Base-by-base conservation (phyloP, 208 protist genomes). In the Angomonas deanei region DNA sequence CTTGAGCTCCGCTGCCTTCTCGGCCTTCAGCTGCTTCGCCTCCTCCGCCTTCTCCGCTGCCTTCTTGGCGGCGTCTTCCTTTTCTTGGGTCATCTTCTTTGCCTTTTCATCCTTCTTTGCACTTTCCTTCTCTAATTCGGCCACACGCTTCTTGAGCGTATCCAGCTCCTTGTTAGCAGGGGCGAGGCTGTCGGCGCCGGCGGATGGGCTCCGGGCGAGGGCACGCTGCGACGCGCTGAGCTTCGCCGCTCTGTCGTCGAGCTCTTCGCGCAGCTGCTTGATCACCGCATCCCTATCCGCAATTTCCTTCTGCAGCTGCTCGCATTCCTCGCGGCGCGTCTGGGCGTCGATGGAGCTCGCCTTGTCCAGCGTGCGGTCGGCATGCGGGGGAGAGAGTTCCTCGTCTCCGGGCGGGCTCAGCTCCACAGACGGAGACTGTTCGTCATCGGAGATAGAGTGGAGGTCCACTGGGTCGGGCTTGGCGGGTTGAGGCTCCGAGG, bases 91-190 rank as follows among this genome's bases (percentile, higher is more conserved):
- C n/a, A n/a, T n/a, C n/a, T n/a, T n/a, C n/a, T n/a, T n/a, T n/a
- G n/a, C n/a, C n/a, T n/a, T n/a, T n/a, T n/a, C n/a, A n/a, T n/a
- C 36, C 23, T 70, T 42, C 27, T 42, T 15, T 24, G 34, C 47
- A 28, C 62, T 39, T 27, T 74, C 39, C 55, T 61, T 63, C 17
- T 49, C 36, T 1, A 73, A 56, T 11, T 64, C 64, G 10, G 32
- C 60, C 11, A 72, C 30, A 1, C 61, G n/a, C 31, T 28, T 61
- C 17, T 48, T 50, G 32, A 68, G 52, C 6, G 19, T 30, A 11
- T 53, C 46, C 28, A 52, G 19, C 36, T 52, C 26, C 23, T 64
- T 52, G 8, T 49, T 30, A 17, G 30, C 30, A 42, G 36, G 53
- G 10, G 53, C 53, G 11, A 38, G n/a, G 42, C 15, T 50, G 42